Percentiles rank a stretch among this genome's conserved stretches.
phyloP scores from a whole-genome alignment of 306 rosid genomes.

The Styphnolobium japonicum region DNA sequence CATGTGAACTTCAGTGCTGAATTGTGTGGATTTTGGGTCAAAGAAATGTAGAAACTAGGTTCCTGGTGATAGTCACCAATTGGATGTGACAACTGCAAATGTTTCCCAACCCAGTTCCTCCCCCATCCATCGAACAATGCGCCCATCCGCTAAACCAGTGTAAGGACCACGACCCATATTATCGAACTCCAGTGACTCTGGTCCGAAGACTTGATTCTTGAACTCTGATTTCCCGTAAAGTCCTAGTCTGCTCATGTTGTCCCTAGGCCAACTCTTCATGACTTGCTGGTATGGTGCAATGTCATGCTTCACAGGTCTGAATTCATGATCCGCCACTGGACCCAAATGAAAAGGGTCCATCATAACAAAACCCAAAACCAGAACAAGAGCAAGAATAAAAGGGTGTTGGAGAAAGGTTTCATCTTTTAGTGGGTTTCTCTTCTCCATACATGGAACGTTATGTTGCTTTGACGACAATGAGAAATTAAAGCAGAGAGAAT shows the following conservation, averaged over 20 bases:
- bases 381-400: slow-evolving; percentile 45
- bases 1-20: not conserved
- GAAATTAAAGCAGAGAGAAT: not conserved
- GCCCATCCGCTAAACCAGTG: slow-evolving; percentile 88
- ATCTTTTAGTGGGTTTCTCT: slow-evolving; percentile 51
- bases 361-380: slow-evolving; percentile 54
- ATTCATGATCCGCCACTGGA: slow-evolving; percentile 64
- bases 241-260: slow-evolving; percentile 66
- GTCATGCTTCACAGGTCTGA: slow-evolving; percentile 71
- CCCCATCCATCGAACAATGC: slow-evolving; percentile 96
- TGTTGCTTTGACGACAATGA: not conserved
- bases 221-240: slow-evolving; percentile 58
- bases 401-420: slow-evolving; percentile 78
- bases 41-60: not conserved
- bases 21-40: not conserved
- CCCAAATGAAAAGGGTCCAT: slow-evolving; percentile 93
- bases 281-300: slow-evolving; percentile 84
- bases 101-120: slow-evolving; percentile 83
- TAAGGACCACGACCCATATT: slow-evolving; percentile 76
- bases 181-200: slow-evolving; percentile 89
- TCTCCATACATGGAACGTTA: slow-evolving; percentile 58
- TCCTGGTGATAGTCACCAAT: slow-evolving; percentile 46
- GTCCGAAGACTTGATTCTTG: slow-evolving; percentile 75
- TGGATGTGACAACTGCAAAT: slow-evolving; percentile 72
- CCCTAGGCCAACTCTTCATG: slow-evolving; percentile 79